These are phyloP conservation scores for Fusarium agapanthi DNA, from an alignment of 2,329 filamentous ascomycete species.

Conservation along the genomic window DNA sequence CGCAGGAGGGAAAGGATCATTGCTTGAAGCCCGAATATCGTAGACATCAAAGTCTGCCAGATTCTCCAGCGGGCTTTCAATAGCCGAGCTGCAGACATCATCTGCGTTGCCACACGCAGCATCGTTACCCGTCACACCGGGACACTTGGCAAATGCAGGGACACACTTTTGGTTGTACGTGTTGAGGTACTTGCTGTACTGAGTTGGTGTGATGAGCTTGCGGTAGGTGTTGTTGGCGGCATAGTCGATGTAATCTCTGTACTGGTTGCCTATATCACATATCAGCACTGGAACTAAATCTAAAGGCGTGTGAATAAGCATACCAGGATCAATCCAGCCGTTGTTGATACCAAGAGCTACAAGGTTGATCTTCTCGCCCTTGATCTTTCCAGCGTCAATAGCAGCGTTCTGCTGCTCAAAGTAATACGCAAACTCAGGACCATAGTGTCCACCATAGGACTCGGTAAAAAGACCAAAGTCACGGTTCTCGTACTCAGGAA, in stretches of 20 bases:
- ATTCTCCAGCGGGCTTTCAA: slow-evolving; percentile 18
- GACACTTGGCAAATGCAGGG: slow-evolving; percentile 38
- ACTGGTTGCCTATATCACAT: slow-evolving; percentile 24
- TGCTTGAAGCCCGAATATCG: slow-evolving; percentile 50
- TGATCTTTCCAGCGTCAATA: slow-evolving; percentile 55
- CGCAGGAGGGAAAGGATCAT: slow-evolving; percentile 27
- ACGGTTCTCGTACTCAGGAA: slow-evolving; percentile 67
- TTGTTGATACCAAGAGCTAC: slow-evolving; percentile 65
- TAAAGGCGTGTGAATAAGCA: background rate
- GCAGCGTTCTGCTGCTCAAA: slow-evolving; percentile 64
- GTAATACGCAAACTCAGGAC: slow-evolving; percentile 63
- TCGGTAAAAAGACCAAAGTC: slow-evolving; percentile 64
- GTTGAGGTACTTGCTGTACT: slow-evolving; percentile 34
- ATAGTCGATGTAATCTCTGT: slow-evolving; percentile 44
- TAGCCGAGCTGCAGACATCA: slow-evolving; percentile 32
- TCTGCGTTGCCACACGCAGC: slow-evolving; percentile 40
- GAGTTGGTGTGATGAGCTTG: slow-evolving; percentile 36
- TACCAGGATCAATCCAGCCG: slow-evolving; percentile 59
- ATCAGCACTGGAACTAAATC: background rate
- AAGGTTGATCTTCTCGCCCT: slow-evolving; percentile 55
- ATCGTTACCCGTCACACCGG: slow-evolving; percentile 23
- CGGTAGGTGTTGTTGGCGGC: slow-evolving; percentile 47
- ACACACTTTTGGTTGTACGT: slow-evolving; percentile 41
- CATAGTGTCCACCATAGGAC: slow-evolving; percentile 66
- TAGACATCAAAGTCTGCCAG: slow-evolving; percentile 54